These are phyloP conservation scores for Saccharomycopsis vini DNA, from an alignment of 805 yeast genomes.

Conservation along the genomic window DNA sequence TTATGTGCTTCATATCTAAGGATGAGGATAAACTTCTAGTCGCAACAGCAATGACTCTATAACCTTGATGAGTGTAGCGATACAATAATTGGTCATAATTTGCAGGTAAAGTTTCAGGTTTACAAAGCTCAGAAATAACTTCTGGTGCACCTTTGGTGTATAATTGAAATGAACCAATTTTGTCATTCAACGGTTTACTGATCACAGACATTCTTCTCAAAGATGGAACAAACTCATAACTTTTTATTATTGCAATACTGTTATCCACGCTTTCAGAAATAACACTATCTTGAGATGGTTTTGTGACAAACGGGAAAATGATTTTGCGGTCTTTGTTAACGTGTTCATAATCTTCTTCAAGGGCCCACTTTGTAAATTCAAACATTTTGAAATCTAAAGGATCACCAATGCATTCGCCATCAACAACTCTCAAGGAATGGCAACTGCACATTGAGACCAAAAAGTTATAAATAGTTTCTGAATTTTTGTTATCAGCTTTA, in stretches of 20 bases:
- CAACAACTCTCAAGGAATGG: constrained; percentile 77
- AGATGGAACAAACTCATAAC: constrained; percentile 76
- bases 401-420: constrained; percentile 79
- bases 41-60: constrained; percentile 93
- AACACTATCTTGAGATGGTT: constrained; percentile 25
- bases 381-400: constrained; percentile 93
- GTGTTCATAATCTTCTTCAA: constrained; percentile 54
- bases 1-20: constrained; percentile 35
- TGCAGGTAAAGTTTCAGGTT: constrained; percentile 58
- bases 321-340: constrained; percentile 32
- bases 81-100: constrained; percentile 68
- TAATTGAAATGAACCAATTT: constrained; percentile 31
- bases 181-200: constrained; percentile 37
- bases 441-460: constrained; percentile 48
- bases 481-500: not conserved
- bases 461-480: constrained; percentile 22
- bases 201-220: constrained; percentile 88
- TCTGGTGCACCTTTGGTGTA: constrained; percentile 98
- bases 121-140: constrained; percentile 72
- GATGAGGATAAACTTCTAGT: constrained; percentile 35
- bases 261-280: constrained; percentile 23
- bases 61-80: constrained; percentile 87
- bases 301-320: constrained; percentile 42
- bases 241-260: constrained; percentile 35
- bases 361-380: constrained; percentile 72